Conservation (phyloP, 1,284 basidiomycete genomes). For the Tilletia caries region DNA sequence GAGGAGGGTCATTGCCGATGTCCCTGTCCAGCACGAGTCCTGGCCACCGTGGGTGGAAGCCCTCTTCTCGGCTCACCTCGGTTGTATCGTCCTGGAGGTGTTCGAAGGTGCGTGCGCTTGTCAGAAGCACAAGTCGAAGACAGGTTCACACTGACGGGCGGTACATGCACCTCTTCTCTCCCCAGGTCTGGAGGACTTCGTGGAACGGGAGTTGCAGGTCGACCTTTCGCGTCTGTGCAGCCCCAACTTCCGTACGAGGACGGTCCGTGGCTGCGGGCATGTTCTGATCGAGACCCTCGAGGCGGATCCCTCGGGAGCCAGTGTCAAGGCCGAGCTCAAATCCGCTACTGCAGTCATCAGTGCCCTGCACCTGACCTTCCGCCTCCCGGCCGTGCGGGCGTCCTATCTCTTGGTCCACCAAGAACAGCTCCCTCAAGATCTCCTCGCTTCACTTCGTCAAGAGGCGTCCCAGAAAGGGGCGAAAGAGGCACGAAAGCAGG, state of each 20-base stretch:
- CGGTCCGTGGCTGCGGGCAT: background rate
- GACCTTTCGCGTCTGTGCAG: background rate
- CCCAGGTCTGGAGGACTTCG: background rate
- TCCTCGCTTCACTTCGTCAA: background rate
- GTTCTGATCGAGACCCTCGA: background rate
- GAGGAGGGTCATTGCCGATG: background rate
- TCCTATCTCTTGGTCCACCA: background rate
- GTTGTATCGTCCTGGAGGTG: background rate
- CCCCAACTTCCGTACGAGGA: background rate
- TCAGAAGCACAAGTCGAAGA: background rate
- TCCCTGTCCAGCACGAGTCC: background rate
- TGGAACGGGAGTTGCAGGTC: background rate
- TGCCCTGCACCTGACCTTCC: background rate
- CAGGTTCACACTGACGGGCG: background rate
- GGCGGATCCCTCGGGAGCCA: background rate
- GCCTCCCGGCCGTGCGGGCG: background rate
- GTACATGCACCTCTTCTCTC: background rate
- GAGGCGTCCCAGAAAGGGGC: background rate
- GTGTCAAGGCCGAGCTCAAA: background rate
- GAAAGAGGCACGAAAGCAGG: background rate
- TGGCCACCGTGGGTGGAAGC: background rate
- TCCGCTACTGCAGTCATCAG: background rate
- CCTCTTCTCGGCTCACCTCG: background rate
- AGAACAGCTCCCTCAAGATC: background rate
- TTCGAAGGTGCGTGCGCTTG: background rate